Base-by-base conservation (phyloP, 441 rosid species). In the Gossypium davidsonii region DNA sequence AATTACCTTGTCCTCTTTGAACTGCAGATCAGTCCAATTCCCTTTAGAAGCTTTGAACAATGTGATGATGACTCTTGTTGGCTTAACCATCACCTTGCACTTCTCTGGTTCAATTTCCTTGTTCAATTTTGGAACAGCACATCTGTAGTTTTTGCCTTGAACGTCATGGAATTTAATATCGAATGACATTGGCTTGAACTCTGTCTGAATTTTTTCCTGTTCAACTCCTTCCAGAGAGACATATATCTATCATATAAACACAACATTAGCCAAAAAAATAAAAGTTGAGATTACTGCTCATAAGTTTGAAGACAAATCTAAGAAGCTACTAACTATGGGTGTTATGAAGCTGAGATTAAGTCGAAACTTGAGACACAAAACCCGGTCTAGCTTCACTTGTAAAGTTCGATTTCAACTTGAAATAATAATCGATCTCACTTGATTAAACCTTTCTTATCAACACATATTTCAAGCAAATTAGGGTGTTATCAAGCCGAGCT, bases 1-100 rank as follows among this genome's bases (percentile, higher is more conserved):
- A 10, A 10, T 76, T 82, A 94, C 98, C 97, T 89, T 91, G 73
- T 91, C 97, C 23, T 94, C 97, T 73, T 94, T 94, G 82, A 76
- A 86, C 52, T 90, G 96, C 67, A 94, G 80, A 79, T 94, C 99
- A n/a, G 85, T 65, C 99, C 98, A 94, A 63, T 88, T 92, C 39
- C 93, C 97, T 65, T 90, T 88, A 0, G 90, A 89, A 78, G 90
- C 87, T 81, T 92, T 94, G 31, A 85, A 58, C 83, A 92, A 76
- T 0, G 93, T 90, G 58, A 94, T 57, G 60, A 88, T 67, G 9
- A 87, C 87, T 77, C 98, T 89, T 3, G 82, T 73, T 21, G 94
- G 97, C 86, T 94, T 94, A 4, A 92, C 92, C 8, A 86, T 3
- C 64, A 91, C 85, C 81, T 85, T 91, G 57, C 90, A 87, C 72